A percentile compares a stretch with the other conserved stretches of the same genome.
Conservation (phyloP, 1,284 basidiomycete genomes). For the Caloboletus firmus region DNA sequence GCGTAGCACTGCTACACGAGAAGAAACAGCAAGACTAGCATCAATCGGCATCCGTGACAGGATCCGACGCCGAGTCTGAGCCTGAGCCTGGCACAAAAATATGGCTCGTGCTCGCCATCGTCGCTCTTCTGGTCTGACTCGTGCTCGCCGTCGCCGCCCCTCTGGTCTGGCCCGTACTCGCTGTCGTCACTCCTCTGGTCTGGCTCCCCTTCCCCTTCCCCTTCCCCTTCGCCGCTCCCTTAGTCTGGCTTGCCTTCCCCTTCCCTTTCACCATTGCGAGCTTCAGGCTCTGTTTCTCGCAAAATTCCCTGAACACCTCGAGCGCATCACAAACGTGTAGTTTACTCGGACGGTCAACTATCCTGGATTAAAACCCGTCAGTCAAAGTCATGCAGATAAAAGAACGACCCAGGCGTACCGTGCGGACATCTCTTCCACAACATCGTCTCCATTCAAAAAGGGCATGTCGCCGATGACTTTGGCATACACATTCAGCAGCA, state of each 20-base stretch:
- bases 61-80: neutral
- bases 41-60: conserved; percentile 35
- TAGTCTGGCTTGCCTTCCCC: conserved; percentile 6
- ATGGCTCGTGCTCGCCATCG: neutral
- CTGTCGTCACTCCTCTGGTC: too few species aligned
- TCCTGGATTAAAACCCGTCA: conserved; percentile 31
- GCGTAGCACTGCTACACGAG: neutral
- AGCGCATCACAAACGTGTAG: conserved; percentile 52
- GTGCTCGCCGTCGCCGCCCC: too few species aligned
- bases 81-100: neutral
- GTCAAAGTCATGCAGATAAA: neutral
- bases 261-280: conserved; percentile 33
- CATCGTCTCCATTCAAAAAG: conserved; percentile 49
- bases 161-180: too few species aligned
- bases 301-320: conserved; percentile 48
- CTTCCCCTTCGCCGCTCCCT: neutral
- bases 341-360: conserved; percentile 54
- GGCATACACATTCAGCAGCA: conserved; percentile 43
- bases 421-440: conserved; percentile 53
- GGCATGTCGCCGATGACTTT: conserved; percentile 54
- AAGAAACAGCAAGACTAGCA: neutral
- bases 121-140: neutral
- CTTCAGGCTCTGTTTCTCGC: conserved; percentile 43
- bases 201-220: too few species aligned
- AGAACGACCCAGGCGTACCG: conserved; percentile 38